Percentiles rank a stretch among this genome's conserved stretches.
Evolutionary conservation across 2,329 filamentous ascomycete genomes (phyloP).

Genomic region (Alternaria sp.): DNA sequence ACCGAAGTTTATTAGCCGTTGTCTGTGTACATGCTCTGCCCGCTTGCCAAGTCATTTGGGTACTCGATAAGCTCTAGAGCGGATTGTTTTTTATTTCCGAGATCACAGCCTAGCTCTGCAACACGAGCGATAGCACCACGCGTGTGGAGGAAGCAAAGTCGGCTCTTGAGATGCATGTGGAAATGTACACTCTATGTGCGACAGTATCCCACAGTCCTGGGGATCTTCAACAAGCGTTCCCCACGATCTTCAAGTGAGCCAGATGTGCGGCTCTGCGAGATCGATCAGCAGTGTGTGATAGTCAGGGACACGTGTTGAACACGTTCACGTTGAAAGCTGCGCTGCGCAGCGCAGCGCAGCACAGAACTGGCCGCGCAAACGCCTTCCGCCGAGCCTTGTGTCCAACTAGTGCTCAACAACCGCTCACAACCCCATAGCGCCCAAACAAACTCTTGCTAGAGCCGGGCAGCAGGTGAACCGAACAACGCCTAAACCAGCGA

Average conservation of each 20-base stretch:
- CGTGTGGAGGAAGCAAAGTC: slow-evolving; percentile 22
- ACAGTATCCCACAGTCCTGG: slow-evolving; percentile 23
- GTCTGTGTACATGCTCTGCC: slow-evolving; percentile 14
- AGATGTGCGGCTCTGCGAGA: slow-evolving; percentile 32
- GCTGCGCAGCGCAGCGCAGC: background rate
- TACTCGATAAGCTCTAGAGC: slow-evolving; percentile 23
- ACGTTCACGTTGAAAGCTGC: slow-evolving; percentile 4
- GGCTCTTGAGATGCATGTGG: slow-evolving; percentile 11
- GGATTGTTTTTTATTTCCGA: slow-evolving; percentile 29
- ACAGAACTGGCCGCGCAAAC: background rate
- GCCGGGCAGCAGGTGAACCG: slow-evolving; percentile 17
- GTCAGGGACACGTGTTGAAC: slow-evolving; percentile 18
- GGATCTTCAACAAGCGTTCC: slow-evolving; percentile 36
- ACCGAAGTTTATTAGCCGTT: slow-evolving; percentile 31
- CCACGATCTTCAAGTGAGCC: slow-evolving; percentile 28
- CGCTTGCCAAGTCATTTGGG: slow-evolving; percentile 22
- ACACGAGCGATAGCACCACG: slow-evolving; percentile 4
- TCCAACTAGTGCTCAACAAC: slow-evolving; percentile 5
- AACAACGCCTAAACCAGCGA: slow-evolving; percentile 13
- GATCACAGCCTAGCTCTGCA: slow-evolving; percentile 12
- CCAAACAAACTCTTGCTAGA: slow-evolving; percentile 11
- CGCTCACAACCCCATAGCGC: slow-evolving; percentile 6
- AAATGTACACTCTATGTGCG: slow-evolving; percentile 15
- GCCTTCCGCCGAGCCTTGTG: background rate
- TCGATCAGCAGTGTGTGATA: slow-evolving; percentile 14